These are phyloP conservation scores for Leccinum fallax DNA, from an alignment of 1,284 basidiomycete species.

Conservation along the genomic window DNA sequence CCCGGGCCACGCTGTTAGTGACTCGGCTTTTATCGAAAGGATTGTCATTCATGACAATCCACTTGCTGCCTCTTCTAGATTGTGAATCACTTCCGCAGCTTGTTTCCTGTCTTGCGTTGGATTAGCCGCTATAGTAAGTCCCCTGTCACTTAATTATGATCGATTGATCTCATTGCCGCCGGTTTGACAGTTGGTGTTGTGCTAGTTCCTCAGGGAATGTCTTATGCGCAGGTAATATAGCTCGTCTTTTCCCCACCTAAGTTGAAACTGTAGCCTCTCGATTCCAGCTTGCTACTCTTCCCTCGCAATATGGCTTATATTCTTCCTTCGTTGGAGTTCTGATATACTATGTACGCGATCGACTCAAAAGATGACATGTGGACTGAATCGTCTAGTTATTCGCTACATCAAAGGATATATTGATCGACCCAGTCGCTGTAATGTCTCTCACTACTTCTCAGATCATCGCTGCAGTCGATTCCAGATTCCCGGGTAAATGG, in stretches of 20 bases:
- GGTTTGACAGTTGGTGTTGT: conserved; percentile 92
- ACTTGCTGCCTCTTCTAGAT: conserved; percentile 41
- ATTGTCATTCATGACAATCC: background rate
- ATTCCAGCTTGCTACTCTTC: conserved; percentile 78
- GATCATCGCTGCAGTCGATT: conserved; percentile 71
- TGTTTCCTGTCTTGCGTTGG: conserved; percentile 88
- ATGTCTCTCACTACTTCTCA: conserved; percentile 93
- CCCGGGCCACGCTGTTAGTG: conserved; percentile 51
- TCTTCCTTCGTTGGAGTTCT: conserved; percentile 92
- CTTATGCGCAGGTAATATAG: conserved; percentile 65
- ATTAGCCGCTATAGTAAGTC: conserved; percentile 79
- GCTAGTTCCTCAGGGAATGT: conserved; percentile 88
- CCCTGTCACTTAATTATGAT: conserved; percentile 30
- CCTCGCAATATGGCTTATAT: conserved; percentile 90
- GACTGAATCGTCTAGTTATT: conserved; percentile 59
- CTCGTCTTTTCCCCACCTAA: background rate
- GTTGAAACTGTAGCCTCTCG: background rate
- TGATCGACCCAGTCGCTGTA: conserved; percentile 95
- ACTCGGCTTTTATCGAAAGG: conserved; percentile 12
- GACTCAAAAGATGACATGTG: conserved; percentile 21
- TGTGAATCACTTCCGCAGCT: conserved; percentile 59
- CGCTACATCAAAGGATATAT: conserved; percentile 94
- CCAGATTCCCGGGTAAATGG: conserved; percentile 57
- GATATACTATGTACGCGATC: conserved; percentile 69
- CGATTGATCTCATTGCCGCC: conserved; percentile 70